Base-by-base conservation (phyloP, 176 grass and related monocot genomes). In the Oryza officinalis region DNA sequence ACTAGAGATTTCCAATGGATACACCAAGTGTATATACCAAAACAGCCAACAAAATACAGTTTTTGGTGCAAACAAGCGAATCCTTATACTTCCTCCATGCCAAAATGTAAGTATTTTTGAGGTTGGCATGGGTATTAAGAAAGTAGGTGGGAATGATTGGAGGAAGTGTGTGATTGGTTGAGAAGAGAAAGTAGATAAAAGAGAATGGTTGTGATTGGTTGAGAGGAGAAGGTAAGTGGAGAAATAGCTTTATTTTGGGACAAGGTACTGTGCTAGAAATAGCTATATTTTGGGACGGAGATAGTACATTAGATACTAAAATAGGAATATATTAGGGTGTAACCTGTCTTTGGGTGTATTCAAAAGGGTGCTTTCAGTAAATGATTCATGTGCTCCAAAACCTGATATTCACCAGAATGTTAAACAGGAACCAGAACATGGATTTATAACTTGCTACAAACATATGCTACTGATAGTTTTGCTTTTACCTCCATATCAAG, bases 311-410 rank as follows among this genome's bases (percentile, higher is more conserved):
- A 64, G 17, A 77, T 33, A 10, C 6, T 15, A 57, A 86, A 52
- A 71, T 22, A 8, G 10, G n/a, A 77, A 33, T 66, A 4, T 73
- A 13, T 13, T 46, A 27, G 13, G n/a, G 18, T 33, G 60, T 20
- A 65, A 98, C 96, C 93, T 88, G 96, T 98, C 79, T 91, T 94
- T 17, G 96, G 93, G 46, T 98, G 96, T 65, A 98, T 87, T 31
- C 93, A 98, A 69, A 98, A 98, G 27, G 93, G 96, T 7, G 93
- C 96, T 83, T 98, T 98, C 27, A 98, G 86, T 78, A 98, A 94
- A 86, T 98, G 96, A 63, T 98, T 98, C 93, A 96, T 98, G 80
- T 93, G 93, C 79, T 96, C 96, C 64, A 91, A 95, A 31, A 98
- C 93, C 96, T 98, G 81, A 77, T 61, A 76, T 61, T 66, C 14